Evolutionary conservation across 176 grass and related monocot species (phyloP), one percentile per base, ranked within the genome.

Genomic region (Ampelocalamus luodianensis): DNA sequence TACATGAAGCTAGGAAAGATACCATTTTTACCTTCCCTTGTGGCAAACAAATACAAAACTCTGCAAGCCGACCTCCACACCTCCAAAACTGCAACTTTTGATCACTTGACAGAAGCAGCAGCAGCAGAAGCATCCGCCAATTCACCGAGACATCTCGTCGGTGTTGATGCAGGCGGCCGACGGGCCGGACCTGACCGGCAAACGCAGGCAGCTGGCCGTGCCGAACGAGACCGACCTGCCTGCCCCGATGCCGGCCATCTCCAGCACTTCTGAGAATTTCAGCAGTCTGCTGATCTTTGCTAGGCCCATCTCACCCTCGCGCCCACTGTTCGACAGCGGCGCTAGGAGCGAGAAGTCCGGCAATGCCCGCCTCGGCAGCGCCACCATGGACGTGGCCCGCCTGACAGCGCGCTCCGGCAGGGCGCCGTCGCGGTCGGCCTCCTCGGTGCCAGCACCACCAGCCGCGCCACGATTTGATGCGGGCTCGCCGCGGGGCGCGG

Each of bases 321-420:
- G 79, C 29, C 29, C 68, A 45, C 85, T 87, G 76, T 36, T 80
- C 10, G 89, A 91, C 10, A 80, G 68, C 50, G 68, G 75, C 3
- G n/a, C 39, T 3, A 10, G 54, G 5, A 59, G n/a, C 32, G 84
- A 18, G 40, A 87, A 59, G n/a, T 79, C 89, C 68, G 80, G 80
- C 80, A 60, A 75, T 8, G 67, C n/a, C 4, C 18, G 79, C 60
- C 68, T 64, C 32, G 89, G 89, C 39, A 83, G 60, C 29, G 75
- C 23, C 80, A 79, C 43, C 89, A 91, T 84, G 1, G 89, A 91
- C 34, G 69, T 53, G 0, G 85, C 62, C 50, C 89, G 61, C 62
- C 89, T 26, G 34, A 84, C 85, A 18, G 51, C 75, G 8, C 62
- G 61, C n/a, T 75, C 75, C 13, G 79, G 60, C 48, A 7, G 2